These are phyloP conservation scores for Didymellaceae sp. DNA, from an alignment of 2,329 filamentous ascomycete species.

Conservation along the genomic window DNA sequence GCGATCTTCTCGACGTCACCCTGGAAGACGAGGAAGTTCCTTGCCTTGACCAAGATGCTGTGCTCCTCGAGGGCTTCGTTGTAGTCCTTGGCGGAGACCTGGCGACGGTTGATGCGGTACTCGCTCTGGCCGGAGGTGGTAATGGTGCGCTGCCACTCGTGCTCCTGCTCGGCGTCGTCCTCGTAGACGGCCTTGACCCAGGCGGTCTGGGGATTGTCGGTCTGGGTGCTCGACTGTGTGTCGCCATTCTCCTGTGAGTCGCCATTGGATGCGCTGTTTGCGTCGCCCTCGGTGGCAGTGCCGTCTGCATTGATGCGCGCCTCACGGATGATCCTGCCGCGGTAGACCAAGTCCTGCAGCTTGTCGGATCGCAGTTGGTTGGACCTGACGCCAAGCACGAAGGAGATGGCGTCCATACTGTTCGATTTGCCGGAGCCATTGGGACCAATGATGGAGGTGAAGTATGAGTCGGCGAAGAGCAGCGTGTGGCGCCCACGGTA, in stretches of 20 bases:
- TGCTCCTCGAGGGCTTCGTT: conserved; percentile 90
- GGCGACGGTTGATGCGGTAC: conserved; percentile 93
- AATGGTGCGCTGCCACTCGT: conserved; percentile 94
- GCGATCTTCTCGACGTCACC: conserved; percentile 98
- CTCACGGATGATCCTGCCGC: conserved; percentile 88
- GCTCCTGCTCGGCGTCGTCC: conserved; percentile 93
- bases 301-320: conserved; percentile 92
- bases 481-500: conserved; percentile 97
- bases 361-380: conserved; percentile 96
- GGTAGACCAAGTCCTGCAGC: conserved; percentile 93
- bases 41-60: conserved; percentile 96
- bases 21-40: conserved; percentile 98
- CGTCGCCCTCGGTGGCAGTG: conserved; percentile 64
- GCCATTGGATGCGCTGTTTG: conserved; percentile 49
- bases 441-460: conserved; percentile 98
- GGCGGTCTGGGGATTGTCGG: conserved; percentile 84
- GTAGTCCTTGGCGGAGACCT: conserved; percentile 89
- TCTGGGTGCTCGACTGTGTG: conserved; percentile 68
- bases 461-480: conserved; percentile 96
- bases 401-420: conserved; percentile 99
- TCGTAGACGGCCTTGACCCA: conserved; percentile 99
- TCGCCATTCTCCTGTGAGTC: conserved; percentile 57
- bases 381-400: conserved; percentile 97
- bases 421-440: conserved; percentile 99
- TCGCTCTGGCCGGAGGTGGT: conserved; percentile 88